Evolutionary conservation across 371 early-diverging fungal species (phyloP).

Genomic region (Lichtheimia ramosa): DNA sequence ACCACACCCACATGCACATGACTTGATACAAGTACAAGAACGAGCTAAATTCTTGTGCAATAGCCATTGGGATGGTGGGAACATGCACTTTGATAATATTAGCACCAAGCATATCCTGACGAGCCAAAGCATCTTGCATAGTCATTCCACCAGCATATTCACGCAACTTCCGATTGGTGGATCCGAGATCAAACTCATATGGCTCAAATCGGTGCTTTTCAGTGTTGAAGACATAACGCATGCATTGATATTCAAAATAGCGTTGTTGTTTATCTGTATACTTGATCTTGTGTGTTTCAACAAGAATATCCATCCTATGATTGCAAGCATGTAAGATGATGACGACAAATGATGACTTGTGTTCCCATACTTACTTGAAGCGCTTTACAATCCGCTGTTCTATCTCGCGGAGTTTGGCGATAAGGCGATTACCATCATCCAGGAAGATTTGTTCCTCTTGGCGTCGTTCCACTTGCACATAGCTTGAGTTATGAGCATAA

Average conservation of each 20-base stretch:
- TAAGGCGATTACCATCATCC: conserved; percentile 40
- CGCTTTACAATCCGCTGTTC: conserved; percentile 28
- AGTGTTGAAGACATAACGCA: conserved; percentile 66
- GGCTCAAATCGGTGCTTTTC: conserved; percentile 53
- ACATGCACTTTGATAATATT: conserved; percentile 67
- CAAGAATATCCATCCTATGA: conserved; percentile 32
- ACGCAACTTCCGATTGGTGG: conserved; percentile 47
- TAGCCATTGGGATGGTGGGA: conserved; percentile 45
- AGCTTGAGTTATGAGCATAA: conserved; percentile 45
- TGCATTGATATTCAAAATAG: conserved; percentile 75
- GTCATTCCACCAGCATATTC: conserved; percentile 47
- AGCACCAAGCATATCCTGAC: conserved; percentile 61
- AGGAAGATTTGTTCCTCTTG: conserved; percentile 53
- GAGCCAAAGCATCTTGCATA: conserved; percentile 45
- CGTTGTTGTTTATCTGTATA: conserved; percentile 45
- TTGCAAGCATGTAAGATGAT: not conserved
- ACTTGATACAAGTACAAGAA: conserved; percentile 78
- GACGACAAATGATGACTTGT: no score
- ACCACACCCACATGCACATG: conserved; percentile 73
- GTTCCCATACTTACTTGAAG: conserved; percentile 18
- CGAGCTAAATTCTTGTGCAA: conserved; percentile 64
- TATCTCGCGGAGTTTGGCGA: conserved; percentile 28
- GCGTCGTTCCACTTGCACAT: conserved; percentile 65
- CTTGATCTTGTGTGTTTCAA: conserved; percentile 39
- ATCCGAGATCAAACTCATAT: conserved; percentile 54